phyloP scores from a whole-genome alignment of 768 basidiomycete genomes.

The Collybia nuda region DNA sequence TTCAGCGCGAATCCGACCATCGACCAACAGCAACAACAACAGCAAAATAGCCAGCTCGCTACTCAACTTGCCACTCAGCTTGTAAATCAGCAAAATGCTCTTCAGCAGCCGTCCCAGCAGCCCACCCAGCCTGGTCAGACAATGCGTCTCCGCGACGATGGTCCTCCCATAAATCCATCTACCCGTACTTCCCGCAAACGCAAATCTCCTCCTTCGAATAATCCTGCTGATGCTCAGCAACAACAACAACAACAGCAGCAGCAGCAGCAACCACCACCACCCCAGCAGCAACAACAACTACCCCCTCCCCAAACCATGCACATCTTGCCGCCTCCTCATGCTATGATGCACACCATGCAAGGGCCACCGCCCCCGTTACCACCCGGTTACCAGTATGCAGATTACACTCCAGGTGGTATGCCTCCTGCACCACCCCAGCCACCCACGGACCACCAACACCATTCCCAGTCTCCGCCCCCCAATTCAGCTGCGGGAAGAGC shows the following conservation, averaged over 20 bases:
- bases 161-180: constrained; percentile 40
- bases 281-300: constrained; percentile 21
- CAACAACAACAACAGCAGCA: constrained; percentile 31
- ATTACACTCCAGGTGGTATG: constrained; percentile 57
- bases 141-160: constrained; percentile 68
- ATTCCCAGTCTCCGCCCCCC: constrained; percentile 26
- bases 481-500: constrained; percentile 43
- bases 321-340: constrained; percentile 48
- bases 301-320: constrained; percentile 38
- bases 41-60: constrained; percentile 8
- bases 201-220: constrained; percentile 59
- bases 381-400: constrained; percentile 49
- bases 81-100: constrained; percentile 24
- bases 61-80: constrained; percentile 25
- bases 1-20: constrained; percentile 18
- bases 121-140: constrained; percentile 17
- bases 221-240: constrained; percentile 23
- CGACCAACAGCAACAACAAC: constrained; percentile 17
- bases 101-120: constrained; percentile 14
- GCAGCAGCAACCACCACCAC: constrained; percentile 29
- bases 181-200: constrained; percentile 59
- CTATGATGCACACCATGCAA: constrained; percentile 47
- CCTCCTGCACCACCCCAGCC: constrained; percentile 31
- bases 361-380: constrained; percentile 34
- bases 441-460: constrained; percentile 23